These are phyloP conservation scores for Citrullus mucosospermus DNA, from an alignment of 306 rosid genomes.

Conservation along the genomic window DNA sequence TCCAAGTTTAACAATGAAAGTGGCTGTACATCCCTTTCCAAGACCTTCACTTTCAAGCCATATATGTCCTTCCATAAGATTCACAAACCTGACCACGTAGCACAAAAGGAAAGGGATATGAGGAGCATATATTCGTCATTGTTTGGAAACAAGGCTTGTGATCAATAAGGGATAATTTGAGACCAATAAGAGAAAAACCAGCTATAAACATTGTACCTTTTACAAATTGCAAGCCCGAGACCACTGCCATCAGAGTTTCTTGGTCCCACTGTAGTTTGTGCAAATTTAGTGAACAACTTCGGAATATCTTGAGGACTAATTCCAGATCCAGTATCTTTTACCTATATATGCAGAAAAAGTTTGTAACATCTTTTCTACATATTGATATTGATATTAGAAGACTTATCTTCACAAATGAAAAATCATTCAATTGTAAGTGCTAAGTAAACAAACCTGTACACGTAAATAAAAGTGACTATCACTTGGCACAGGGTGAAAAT, in stretches of 20 bases:
- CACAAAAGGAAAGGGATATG: neutral
- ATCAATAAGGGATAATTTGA: neutral
- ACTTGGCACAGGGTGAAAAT: conserved; percentile 50
- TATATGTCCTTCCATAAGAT: conserved; percentile 91
- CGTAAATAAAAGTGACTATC: conserved; percentile 75
- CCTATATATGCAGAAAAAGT: conserved; percentile 25
- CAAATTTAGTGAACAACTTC: conserved; percentile 67
- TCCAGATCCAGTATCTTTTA: conserved; percentile 84
- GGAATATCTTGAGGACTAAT: conserved; percentile 81
- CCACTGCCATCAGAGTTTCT: conserved; percentile 64
- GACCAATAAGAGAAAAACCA: neutral
- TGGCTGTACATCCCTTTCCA: conserved; percentile 78
- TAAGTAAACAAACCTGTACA: conserved; percentile 65
- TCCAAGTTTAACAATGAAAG: conserved; percentile 77
- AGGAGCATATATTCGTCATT: neutral
- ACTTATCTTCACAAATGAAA: conserved; percentile 9
- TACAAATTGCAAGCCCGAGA: conserved; percentile 88
- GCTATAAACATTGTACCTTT: conserved; percentile 41
- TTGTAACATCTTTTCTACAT: neutral
- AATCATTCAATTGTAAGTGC: conserved; percentile 2
- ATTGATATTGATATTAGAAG: conserved; percentile 6
- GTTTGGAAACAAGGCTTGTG: neutral
- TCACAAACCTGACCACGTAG: conserved; percentile 69
- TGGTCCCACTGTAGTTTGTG: conserved; percentile 52
- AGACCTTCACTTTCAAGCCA: conserved; percentile 96